Evolutionary conservation across 129 eudicot species (phyloP), one percentile per base, ranked within the genome.

Genomic region (Flaveria trinervia): DNA sequence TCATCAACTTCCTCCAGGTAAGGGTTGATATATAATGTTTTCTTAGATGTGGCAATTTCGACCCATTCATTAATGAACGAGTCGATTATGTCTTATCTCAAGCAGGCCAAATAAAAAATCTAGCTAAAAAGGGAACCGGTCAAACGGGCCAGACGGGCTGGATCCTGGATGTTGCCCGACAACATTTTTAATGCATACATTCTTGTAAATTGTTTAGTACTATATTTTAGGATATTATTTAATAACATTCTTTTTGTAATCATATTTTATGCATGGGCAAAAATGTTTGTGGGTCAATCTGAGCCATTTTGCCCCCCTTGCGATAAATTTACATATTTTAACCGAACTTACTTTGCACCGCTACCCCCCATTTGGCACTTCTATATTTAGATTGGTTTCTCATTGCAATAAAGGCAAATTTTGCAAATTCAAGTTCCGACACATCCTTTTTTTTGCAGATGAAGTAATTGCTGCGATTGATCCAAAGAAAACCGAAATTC

Each of bases 401-500:
- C 44, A 20, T 23, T 52, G 30, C 36, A 72, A 50, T 71, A 20
- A 44, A 28, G 13, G 9, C 23, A 57, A 50, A 16, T 28, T 28
- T 49, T 51, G 75, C 75, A 28, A 51, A 71, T 48, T 28, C 16
- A 55, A 20, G 17, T 70, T 68, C 59, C 67, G 70, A 65, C 60
- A 20, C 76, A 56, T 36, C 9, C 30, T 61, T 30, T 83, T 83
- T 43, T 41, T 81, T 69, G 20, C 96, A 92, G 98, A 90, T 80
- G 87, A 84, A 80, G 93, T 93, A 48, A 85, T 91, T 68, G 88
- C 93, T 70, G 92, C 97, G 4, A 87, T 93, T 77, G 97, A 93
- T 83, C 96, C 93, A 30, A 93, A 86, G 73, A 93, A 93, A 56
- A 85, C 91, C 15, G 93, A 90, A 86, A 88, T 93, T 77, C 86